phyloP scores from a whole-genome alignment of 176 grass and related monocot genomes.

The Aegilops umbellulata region DNA sequence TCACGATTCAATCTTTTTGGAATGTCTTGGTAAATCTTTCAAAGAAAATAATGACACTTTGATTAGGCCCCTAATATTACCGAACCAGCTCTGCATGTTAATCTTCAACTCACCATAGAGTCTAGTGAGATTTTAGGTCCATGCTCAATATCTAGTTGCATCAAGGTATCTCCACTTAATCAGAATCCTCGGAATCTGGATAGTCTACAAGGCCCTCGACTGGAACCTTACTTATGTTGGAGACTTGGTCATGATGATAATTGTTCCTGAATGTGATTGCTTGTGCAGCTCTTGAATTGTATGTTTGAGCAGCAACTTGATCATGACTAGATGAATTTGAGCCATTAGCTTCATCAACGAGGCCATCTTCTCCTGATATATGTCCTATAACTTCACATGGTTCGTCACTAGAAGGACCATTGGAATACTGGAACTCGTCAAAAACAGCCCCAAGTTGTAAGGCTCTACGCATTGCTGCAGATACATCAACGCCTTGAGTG shows the following conservation, averaged over 20 bases:
- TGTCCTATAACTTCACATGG: neutral
- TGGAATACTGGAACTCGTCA: neutral
- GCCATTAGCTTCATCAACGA: too few species aligned
- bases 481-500: neutral
- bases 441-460: neutral
- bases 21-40: too few species aligned
- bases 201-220: conserved; percentile 10
- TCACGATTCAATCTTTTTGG: too few species aligned
- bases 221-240: neutral
- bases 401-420: neutral
- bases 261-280: neutral
- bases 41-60: too few species aligned
- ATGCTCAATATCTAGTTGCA: neutral
- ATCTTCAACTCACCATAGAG: neutral
- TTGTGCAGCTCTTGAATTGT: neutral
- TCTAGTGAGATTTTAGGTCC: neutral
- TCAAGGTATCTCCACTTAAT: neutral
- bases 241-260: neutral
- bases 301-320: neutral
- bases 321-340: neutral
- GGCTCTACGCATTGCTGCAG: conserved; percentile 23
- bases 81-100: too few species aligned
- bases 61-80: too few species aligned
- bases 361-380: neutral
- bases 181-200: neutral